Evolutionary conservation across 1,139 yeast species (phyloP), one percentile per base, ranked within the genome.

Genomic region (Pneumocystis canis): DNA sequence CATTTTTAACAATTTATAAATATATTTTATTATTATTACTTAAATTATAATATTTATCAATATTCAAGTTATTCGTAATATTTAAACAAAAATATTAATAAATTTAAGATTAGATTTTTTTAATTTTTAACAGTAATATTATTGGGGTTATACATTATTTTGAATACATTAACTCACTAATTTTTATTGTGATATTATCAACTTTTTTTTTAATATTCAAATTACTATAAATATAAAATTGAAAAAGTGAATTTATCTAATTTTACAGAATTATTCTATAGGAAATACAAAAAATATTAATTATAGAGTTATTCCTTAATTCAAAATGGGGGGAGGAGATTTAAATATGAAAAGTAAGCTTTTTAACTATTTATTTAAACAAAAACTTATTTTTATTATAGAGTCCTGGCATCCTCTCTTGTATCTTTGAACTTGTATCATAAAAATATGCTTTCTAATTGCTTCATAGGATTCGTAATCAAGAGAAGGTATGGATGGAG

Each of bases 381-480:
- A 14, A 20, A 30, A 16, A 25, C 33, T 20, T 35, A 59, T 32
- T 11, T 31, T 30, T 58, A 31, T 14, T 60, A 33, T 32, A 47
- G 41, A 41, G n/a, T 28, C n/a, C 16, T 58, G 63, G 63, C 67
- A 65, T 59, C 66, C 66, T 41, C 63, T 64, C 59, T 63, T 65
- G 59, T 57, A 57, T 28, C 1, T 6, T 57, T 14, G 16, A n/a
- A n/a, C 4, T 57, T 39, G 16, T 3, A 54, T 89, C 65, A 86
- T 90, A 74, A 92, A 92, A 73, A 90, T 97, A 65, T 92, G 97
- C 97, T 89, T 11, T 47, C 90, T 73, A 97, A 97, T 2, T 90
- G 87, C 58, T 78, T 88, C 61, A 77, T 87, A 69, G 87, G 87
- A 47, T 47, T 14, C 54, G 54, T 74, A 92, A 92, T 77, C 90